Base-by-base conservation (phyloP, 129 eudicot species). In the Apium graveolens region DNA sequence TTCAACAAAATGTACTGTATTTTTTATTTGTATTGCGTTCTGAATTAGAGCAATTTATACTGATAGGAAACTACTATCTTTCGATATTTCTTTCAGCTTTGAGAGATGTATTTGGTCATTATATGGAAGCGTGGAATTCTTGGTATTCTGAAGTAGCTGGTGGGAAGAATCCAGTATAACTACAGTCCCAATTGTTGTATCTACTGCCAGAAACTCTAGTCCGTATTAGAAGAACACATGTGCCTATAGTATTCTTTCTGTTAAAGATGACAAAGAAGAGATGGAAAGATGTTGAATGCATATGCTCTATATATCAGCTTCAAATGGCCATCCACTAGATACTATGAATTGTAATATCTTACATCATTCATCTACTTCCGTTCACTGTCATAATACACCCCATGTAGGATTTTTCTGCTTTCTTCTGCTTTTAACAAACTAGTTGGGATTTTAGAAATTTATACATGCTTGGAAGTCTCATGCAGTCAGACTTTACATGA, bases 81-180 rank as follows among this genome's bases (percentile, higher is more conserved):
- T 66, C 82, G 70, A 65, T 78, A 75, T 84, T 83, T 85, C 91
- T 84, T 82, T 85, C 96, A 96, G 99, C 97, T 17, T 79, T 96
- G 86, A 87, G 78, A 80, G 99, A 96, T 70, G 84, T 96, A 16
- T 96, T 96, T 85, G 91, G 77, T 72, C 99, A 96, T 84, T 96
- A 91, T 74, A 86, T 87, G 87, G 99, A 92, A 81, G 99, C 99
- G 49, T 96, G 97, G 97, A 84, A 82, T 69, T 83, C 97, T 29
- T 96, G 99, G 99, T 90, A 87, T 78, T 84, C 90, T 39, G 97
- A 96, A 82, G 92, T 92, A 71, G 92, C 89, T 75, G 97, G 89
- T 75, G 97, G 88, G 83, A 90, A 87, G 90, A 87, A 81, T 49
- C 85, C 93, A 20, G 74, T 89, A 53, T 79, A 86, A 81, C 86